A percentile compares a stretch with the other conserved stretches of the same genome.
phyloP scores from a whole-genome alignment of 176 grass and related monocot species.

The Saccharum spontaneum region DNA sequence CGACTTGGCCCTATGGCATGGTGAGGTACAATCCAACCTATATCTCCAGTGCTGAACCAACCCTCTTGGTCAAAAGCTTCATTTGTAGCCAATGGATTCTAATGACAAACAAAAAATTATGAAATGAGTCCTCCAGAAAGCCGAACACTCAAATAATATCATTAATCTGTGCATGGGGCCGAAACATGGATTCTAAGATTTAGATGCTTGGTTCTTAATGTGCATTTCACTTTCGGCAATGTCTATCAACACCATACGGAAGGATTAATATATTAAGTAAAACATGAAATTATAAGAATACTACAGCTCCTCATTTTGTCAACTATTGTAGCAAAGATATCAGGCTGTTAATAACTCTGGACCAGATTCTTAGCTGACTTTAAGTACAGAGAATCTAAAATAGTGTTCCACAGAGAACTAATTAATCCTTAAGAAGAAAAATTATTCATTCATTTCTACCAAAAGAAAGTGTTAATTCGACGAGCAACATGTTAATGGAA shows the following conservation, averaged over 20 bases:
- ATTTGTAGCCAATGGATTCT: conserved; percentile 72
- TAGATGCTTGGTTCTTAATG: background rate
- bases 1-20: conserved; percentile 59
- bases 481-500: conserved; percentile 19
- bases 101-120: conserved; percentile 10
- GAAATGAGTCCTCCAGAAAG: background rate
- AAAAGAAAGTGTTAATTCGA: background rate
- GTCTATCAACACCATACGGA: background rate
- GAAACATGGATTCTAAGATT: conserved; percentile 15
- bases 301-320: background rate
- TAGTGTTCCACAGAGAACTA: background rate
- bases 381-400: conserved; percentile 6
- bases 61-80: conserved; percentile 66
- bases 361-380: conserved; percentile 1
- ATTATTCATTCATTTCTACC: background rate
- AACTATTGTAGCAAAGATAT: conserved; percentile 4
- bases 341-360: background rate
- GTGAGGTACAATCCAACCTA: conserved; percentile 87
- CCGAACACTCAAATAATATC: background rate
- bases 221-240: conserved; percentile 7
- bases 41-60: conserved; percentile 90
- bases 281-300: conserved; percentile 4
- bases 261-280: background rate
- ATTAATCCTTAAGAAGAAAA: conserved; percentile 6
- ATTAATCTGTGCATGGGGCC: background rate